These are phyloP conservation scores for Tetradesmus lagerheimii DNA, from an alignment of 139 green algal genomes.

Conservation along the genomic window DNA sequence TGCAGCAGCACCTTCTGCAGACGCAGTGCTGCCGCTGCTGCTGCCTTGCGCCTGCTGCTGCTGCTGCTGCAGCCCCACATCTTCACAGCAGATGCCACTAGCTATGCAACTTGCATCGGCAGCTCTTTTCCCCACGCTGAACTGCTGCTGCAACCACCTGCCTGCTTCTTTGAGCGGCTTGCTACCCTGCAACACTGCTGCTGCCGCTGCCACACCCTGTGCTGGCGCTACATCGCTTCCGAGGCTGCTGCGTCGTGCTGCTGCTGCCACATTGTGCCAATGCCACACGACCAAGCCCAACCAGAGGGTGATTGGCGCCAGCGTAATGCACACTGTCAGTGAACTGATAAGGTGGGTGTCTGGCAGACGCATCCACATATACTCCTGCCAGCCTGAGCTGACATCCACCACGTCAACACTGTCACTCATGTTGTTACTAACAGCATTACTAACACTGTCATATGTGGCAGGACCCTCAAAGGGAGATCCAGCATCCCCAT, in stretches of 20 bases:
- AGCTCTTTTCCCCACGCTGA: neutral
- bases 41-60: neutral
- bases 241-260: neutral
- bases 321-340: neutral
- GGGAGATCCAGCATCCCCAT: neutral
- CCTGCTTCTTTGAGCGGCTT: constrained; percentile 1
- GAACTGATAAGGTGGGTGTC: neutral
- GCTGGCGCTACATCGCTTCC: neutral
- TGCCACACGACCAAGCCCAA: constrained; percentile 21
- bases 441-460: neutral
- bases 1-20: neutral
- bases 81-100: neutral
- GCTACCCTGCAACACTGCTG: neutral
- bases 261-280: constrained; percentile 17
- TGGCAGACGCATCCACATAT: neutral
- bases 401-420: neutral
- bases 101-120: neutral
- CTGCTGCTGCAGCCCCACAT: neutral
- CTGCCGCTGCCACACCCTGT: neutral
- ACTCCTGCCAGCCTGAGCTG: neutral
- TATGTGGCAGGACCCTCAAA: neutral
- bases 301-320: constrained; percentile 10
- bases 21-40: neutral
- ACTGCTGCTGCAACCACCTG: constrained; percentile 16
- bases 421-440: neutral